phyloP scores from a whole-genome alignment of 2,329 filamentous ascomycete species.

The Chaetomiaceae sp. region DNA sequence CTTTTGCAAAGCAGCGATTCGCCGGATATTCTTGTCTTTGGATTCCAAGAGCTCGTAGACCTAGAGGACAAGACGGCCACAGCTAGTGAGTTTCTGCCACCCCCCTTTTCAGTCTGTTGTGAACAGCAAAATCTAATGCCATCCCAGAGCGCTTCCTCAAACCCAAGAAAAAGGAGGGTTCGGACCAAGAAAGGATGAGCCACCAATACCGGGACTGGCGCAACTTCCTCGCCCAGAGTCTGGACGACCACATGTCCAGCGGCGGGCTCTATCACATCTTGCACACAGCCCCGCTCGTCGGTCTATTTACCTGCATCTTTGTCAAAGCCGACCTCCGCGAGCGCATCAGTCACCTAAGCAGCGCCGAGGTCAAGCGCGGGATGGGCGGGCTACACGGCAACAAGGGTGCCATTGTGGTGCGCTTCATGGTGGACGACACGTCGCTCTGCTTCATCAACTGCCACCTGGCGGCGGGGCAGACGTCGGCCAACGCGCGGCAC shows the following conservation, averaged over 20 bases:
- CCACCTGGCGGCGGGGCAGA: conserved; percentile 90
- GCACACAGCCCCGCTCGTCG: conserved; percentile 85
- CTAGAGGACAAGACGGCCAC: conserved; percentile 96
- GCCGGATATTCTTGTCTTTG: conserved; percentile 90
- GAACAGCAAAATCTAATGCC: too few species aligned
- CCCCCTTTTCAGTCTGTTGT: neutral
- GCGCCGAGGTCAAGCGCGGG: conserved; percentile 85
- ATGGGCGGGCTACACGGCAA: conserved; percentile 96
- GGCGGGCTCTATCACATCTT: conserved; percentile 78
- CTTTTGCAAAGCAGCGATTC: conserved; percentile 71
- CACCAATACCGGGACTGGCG: conserved; percentile 97
- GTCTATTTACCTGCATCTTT: conserved; percentile 93
- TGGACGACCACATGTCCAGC: conserved; percentile 74
- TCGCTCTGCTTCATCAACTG: conserved; percentile 97
- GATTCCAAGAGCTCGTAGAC: conserved; percentile 97
- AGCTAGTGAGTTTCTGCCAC: conserved; percentile 57
- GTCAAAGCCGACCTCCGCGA: conserved; percentile 75
- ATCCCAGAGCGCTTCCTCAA: conserved; percentile 75
- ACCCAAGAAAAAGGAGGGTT: conserved; percentile 78
- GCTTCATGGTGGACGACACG: conserved; percentile 91
- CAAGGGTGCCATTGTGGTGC: conserved; percentile 86
- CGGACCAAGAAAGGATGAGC: conserved; percentile 87
- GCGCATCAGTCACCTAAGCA: conserved; percentile 72
- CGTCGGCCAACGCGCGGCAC: conserved; percentile 84
- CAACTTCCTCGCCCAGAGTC: conserved; percentile 75